Base-by-base conservation (phyloP, 345 rosid species). In the Salix purpurea region DNA sequence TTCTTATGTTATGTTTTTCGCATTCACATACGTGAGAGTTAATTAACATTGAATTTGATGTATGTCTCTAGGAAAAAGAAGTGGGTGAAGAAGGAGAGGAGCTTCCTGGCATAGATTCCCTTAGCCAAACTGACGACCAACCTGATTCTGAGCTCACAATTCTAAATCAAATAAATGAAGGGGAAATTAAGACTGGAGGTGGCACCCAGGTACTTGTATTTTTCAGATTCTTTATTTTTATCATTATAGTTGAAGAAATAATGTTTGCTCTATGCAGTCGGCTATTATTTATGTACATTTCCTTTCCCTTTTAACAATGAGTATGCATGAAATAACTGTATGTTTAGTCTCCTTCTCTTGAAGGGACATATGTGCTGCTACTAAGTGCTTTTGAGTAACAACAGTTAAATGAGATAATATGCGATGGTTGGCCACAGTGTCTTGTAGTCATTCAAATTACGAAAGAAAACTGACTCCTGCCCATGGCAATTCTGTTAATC, bases 141-240 rank as follows among this genome's bases (percentile, higher is more conserved):
- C 69, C 75, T 71, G 87, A 85, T 76, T 73, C 90, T 56, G 83
- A 85, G 75, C 75, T 90, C 73, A 60, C 79, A 36, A 79, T 76
- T 74, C 76, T 78, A 34, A 78, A 89, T 83, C 82, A 86, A 77
- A 70, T 81, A 28, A 74, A 64, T 16, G 74, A 74, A 50, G 83
- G 79, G 72, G 90, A 86, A 52, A 81, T 72, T 73, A 84, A 79
- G 71, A 70, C 81, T 81, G 85, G 85, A 75, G 83, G 50, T 78
- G 84, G 79, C 72, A 72, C 75, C 82, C 87, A 85, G 95, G 97
- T 94, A 83, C 72, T 78, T 75, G 28, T 46, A 46, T 74, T 69
- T 75, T 34, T 68, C 11, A 69, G 64, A 30, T 66, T 65, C 13
- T 39, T 15, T 69, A 14, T 70, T 2, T 72, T 26, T 77, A 30